phyloP scores from a whole-genome alignment of 129 eudicot species.

The Pulicaria dysenterica region DNA sequence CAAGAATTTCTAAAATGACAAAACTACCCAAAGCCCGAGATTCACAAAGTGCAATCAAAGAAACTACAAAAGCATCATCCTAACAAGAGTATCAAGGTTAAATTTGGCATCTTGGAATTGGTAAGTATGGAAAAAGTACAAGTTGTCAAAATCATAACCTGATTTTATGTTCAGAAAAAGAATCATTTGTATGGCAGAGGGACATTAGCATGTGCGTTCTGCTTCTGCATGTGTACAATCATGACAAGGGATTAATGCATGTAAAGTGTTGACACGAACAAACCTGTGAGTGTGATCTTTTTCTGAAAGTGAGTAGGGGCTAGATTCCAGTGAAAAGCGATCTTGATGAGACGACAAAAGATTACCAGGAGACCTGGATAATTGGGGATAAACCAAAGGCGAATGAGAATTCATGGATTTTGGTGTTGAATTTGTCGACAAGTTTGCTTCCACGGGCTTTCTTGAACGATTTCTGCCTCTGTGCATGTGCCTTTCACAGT shows the following conservation, averaged over 20 bases:
- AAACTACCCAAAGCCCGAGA: neutral
- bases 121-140: slow-evolving; percentile 37
- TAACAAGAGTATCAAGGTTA: slow-evolving; percentile 21
- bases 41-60: slow-evolving; percentile 21
- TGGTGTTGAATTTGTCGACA: slow-evolving; percentile 13
- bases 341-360: slow-evolving; percentile 40
- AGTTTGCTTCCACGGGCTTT: slow-evolving; percentile 95
- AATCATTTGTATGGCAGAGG: slow-evolving; percentile 40
- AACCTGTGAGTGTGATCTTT: slow-evolving; percentile 58
- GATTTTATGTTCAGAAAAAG: slow-evolving; percentile 32
- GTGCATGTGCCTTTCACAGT: slow-evolving; percentile 99
- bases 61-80: slow-evolving; percentile 22
- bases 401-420: slow-evolving; percentile 30
- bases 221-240: slow-evolving; percentile 44
- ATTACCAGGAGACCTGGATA: slow-evolving; percentile 43
- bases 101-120: slow-evolving; percentile 28
- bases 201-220: slow-evolving; percentile 38
- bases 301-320: slow-evolving; percentile 43
- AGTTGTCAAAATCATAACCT: slow-evolving; percentile 25
- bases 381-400: slow-evolving; percentile 43
- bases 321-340: slow-evolving; percentile 59
- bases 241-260: slow-evolving; percentile 34
- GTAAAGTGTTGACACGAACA: slow-evolving; percentile 18
- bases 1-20: slow-evolving; percentile 1
- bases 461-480: slow-evolving; percentile 99